Conservation (phyloP, 192 early-diverging fungal species). For the Coemansia sp. region DNA sequence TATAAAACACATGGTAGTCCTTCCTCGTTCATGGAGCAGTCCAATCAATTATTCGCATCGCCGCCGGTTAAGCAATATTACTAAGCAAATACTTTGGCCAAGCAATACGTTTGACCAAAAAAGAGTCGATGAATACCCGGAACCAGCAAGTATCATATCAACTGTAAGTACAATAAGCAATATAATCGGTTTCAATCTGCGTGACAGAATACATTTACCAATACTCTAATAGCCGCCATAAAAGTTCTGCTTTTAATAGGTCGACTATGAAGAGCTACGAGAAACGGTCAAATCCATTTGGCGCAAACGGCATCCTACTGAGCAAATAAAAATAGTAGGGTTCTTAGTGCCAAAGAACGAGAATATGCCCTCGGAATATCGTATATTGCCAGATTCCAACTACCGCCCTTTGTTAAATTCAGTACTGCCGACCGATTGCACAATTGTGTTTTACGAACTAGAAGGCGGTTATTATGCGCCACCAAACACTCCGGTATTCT, state of each 20-base stretch:
- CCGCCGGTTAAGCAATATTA: slow-evolving; percentile 16
- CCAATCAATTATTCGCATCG: slow-evolving; percentile 9
- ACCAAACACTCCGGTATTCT: background rate
- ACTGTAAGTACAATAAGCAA: slow-evolving; percentile 20
- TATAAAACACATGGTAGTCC: background rate
- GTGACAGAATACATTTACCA: too few species aligned
- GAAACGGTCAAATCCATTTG: slow-evolving; percentile 34
- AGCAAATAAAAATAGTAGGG: slow-evolving; percentile 20
- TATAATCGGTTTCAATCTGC: too few species aligned
- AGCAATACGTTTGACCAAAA: background rate
- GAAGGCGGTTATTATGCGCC: slow-evolving; percentile 9
- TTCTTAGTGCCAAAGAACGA: slow-evolving; percentile 29
- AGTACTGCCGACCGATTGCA: slow-evolving; percentile 3
- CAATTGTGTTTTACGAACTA: slow-evolving; percentile 34
- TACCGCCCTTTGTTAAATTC: slow-evolving; percentile 15
- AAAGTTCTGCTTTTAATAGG: slow-evolving; percentile 2
- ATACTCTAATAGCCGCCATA: background rate
- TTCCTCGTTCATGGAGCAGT: slow-evolving; percentile 1
- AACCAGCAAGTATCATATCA: slow-evolving; percentile 4
- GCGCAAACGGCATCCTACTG: slow-evolving; percentile 23
- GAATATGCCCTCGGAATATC: slow-evolving; percentile 11
- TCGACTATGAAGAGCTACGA: slow-evolving; percentile 37
- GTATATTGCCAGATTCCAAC: slow-evolving; percentile 13
- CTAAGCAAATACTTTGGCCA: background rate
- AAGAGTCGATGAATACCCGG: slow-evolving; percentile 12